Percentiles rank a stretch among this genome's conserved stretches.
Conservation (phyloP, 176 grass and related monocot species). For the Oryza meridionalis region DNA sequence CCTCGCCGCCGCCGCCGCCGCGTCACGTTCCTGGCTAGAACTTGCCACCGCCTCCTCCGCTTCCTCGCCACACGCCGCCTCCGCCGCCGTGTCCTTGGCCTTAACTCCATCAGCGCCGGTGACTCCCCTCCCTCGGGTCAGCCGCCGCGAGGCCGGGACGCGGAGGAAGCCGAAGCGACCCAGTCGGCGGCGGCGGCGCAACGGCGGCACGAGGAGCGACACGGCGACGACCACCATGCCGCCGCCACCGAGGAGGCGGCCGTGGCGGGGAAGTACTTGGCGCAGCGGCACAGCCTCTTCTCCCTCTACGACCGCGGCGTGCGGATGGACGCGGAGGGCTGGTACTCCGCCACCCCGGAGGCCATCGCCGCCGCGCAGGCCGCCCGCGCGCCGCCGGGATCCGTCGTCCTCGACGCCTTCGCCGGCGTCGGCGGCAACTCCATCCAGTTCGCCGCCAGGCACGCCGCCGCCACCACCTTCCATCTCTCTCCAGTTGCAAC, state of each 20-base stretch:
- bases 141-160: too few species aligned
- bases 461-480: background rate
- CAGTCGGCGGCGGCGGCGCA: background rate
- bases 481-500: background rate
- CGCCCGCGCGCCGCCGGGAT: slow-evolving; percentile 30
- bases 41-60: slow-evolving; percentile 24
- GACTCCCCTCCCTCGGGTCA: background rate
- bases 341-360: slow-evolving; percentile 77
- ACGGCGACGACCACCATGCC: background rate
- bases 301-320: slow-evolving; percentile 69
- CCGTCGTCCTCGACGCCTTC: slow-evolving; percentile 65
- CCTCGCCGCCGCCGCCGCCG: background rate
- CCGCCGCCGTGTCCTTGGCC: background rate
- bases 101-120: too few species aligned
- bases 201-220: background rate
- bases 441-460: slow-evolving; percentile 76
- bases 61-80: background rate
- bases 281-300: slow-evolving; percentile 60
- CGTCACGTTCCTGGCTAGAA: background rate
- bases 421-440: slow-evolving; percentile 69
- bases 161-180: background rate
- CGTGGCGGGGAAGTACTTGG: slow-evolving; percentile 63
- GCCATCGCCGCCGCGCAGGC: slow-evolving; percentile 63
- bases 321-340: slow-evolving; percentile 73
- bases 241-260: background rate